Evolutionary conservation across 1,284 basidiomycete species (phyloP).

Genomic region (Naganishia sp.): DNA sequence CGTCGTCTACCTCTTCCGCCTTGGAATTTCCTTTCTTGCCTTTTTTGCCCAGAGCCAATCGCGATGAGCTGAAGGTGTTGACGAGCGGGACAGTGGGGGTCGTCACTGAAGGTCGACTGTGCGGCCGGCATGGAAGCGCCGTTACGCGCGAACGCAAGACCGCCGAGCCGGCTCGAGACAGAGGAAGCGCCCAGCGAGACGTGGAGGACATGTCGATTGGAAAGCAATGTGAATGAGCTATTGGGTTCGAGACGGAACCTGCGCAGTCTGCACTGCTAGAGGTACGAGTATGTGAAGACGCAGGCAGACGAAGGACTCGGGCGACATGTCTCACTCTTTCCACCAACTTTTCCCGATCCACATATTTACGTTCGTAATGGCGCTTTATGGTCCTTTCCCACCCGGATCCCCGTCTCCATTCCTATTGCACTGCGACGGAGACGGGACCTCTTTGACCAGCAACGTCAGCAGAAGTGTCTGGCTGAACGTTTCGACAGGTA

Average conservation of each 20-base stretch:
- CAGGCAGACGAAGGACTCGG: not conserved
- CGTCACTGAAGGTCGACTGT: not conserved
- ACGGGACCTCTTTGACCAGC: too few relatives aligned
- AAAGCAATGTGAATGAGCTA: not conserved
- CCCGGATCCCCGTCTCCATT: too few relatives aligned
- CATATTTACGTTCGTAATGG: too few relatives aligned
- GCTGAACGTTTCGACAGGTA: too few relatives aligned
- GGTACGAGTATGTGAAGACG: too few relatives aligned
- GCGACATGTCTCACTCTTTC: too few relatives aligned
- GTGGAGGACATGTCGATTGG: not conserved
- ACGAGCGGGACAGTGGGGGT: not conserved
- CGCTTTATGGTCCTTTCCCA: too few relatives aligned
- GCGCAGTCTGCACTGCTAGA: too few relatives aligned
- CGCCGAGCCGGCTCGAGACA: not conserved
- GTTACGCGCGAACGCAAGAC: not conserved
- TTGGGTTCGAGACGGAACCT: not conserved
- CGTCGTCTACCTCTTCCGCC: constrained; percentile 24
- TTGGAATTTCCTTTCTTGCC: constrained; percentile 28
- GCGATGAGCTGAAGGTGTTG: constrained; percentile 16
- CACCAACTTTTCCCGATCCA: too few relatives aligned
- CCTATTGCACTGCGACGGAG: too few relatives aligned
- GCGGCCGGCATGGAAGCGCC: not conserved
- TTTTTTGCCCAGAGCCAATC: constrained; percentile 30
- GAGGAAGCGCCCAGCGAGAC: not conserved
- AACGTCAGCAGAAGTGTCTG: too few relatives aligned